phyloP scores from a whole-genome alignment of 2,329 filamentous ascomycete genomes.

The Ophiostoma perfectum region DNA sequence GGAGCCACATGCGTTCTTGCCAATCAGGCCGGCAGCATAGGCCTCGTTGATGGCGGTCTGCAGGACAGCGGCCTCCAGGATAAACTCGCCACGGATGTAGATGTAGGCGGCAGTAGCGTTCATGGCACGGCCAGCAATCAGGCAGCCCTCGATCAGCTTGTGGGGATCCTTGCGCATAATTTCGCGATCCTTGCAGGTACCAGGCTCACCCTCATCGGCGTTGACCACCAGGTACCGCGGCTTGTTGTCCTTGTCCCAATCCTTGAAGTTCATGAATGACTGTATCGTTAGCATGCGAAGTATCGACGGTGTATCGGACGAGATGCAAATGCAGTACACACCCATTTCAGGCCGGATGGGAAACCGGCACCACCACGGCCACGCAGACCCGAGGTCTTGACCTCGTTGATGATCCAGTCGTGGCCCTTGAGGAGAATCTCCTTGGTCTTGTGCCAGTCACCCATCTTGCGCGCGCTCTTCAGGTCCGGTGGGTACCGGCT shows the following conservation, averaged over 20 bases:
- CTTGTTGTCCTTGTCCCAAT: slow-evolving; percentile 96
- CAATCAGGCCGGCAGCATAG: slow-evolving; percentile 88
- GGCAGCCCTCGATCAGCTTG: slow-evolving; percentile 95
- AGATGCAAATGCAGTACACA: slow-evolving; percentile 43
- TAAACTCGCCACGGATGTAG: slow-evolving; percentile 98
- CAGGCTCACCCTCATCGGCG: slow-evolving; percentile 96
- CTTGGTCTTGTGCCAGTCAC: slow-evolving; percentile 98
- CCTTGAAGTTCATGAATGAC: slow-evolving; percentile 99
- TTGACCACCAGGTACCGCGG: slow-evolving; percentile 97
- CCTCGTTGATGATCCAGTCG: slow-evolving; percentile 96
- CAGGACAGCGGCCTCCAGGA: slow-evolving; percentile 87
- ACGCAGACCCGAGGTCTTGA: slow-evolving; percentile 93
- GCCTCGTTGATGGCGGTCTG: slow-evolving; percentile 97
- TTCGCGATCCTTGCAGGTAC: slow-evolving; percentile 98
- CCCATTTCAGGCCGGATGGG: slow-evolving; percentile 98
- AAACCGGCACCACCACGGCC: slow-evolving; percentile 97
- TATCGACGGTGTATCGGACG: background rate
- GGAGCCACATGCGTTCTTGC: slow-evolving; percentile 94
- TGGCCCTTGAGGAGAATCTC: slow-evolving; percentile 96
- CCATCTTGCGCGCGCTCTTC: slow-evolving; percentile 93
- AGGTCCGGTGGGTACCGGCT: slow-evolving; percentile 85
- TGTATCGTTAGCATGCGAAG: slow-evolving; percentile 34
- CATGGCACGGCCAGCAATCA: slow-evolving; percentile 95
- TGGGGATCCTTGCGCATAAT: slow-evolving; percentile 99
- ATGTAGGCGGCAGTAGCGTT: slow-evolving; percentile 98